Evolutionary conservation across 2,329 filamentous ascomycete species (phyloP), one percentile per base, ranked within the genome.

Genomic region (Cladosporium velox): DNA sequence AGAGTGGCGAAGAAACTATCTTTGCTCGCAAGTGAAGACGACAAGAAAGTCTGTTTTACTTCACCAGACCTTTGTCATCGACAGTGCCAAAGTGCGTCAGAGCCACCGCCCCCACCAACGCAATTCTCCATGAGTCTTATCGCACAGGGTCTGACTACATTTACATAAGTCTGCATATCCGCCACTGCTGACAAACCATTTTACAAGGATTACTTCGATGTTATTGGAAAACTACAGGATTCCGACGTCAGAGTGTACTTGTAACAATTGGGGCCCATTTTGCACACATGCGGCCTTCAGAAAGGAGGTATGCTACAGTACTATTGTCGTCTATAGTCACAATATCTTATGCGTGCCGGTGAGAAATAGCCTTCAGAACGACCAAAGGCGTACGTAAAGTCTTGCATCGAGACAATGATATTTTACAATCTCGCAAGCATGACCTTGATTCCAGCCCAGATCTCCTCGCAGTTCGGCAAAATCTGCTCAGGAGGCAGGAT

Each of bases 401-500:
- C 10, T 21, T 47, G n/a, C 7, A 21, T 47, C n/a, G n/a, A 2
- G 8, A 47, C 41, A 21, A 21, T 47, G 21, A 3, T 8, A 12
- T 8, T 47, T 6, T 49, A 69, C 11, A 69, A 65, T 2, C 54
- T 61, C n/a, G 65, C 61, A 10, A 71, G 35, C 64, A 70, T 60
- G 14, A 71, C 68, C 61, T 69, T 67, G 10, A 72, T 65, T 41
- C 77, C 83, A n/a, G 78, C 61, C 61, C 61, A 64, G 14, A 57
- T 47, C 51, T 64, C 61, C 51, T 64, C 51, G 18, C 61, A 65
- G 21, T 65, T 65, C 14, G 63, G 63, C 63, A 59, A 15, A 11
- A 65, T 65, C 44, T 65, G 63, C 55, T 59, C 63, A 38, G 63
- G 63, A 26, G 63, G 63, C 28, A 65, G 18, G 21, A 65, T 54